Evolutionary conservation across 1,139 yeast genomes (phyloP), one percentile per base, ranked within the genome.

Genomic region (Yamadazyma pseudoaaseri): DNA sequence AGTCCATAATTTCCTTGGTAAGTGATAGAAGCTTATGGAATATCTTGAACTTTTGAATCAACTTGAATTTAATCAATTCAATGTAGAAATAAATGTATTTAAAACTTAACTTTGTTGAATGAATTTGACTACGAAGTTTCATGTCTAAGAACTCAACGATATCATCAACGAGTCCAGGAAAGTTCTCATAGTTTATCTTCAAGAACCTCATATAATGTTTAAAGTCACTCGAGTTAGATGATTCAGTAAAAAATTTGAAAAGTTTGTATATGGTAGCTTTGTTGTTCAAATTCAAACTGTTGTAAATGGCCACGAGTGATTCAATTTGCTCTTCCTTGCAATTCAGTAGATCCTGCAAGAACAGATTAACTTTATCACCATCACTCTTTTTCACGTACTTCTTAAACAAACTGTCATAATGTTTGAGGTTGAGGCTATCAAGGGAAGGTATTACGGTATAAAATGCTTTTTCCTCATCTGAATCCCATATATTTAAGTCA

Each of bases 31-130:
- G 73, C 51, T 79, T 83, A 55, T 87, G 92, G 54, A 87, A 84
- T 4, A 82, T 69, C 35, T 82, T 68, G 55, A 77, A 83, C 14
- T 68, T 64, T 0, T 95, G 94, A n/a, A 89, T 67, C 45, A 87
- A 56, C 44, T 76, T 79, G 55, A 89, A 90, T 52, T 86, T 86
- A 30, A 83, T 75, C 61, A 89, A 63, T 50, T 90, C 97, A 33
- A 80, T 66, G 43, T 86, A 81, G 42, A 83, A 82, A 23, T 72
- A 65, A 25, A 85, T 73, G 43, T 74, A 79, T 43, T 67, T 71
- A 45, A 79, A 74, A 43, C 77, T 76, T 35, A 81, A 54, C 20
- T 51, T 54, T 35, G 71, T 70, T 18, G 79, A 68, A 42, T 70
- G 69, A 23, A 81, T 65, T 49, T 77, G 87, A 18, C 75, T 68